These are phyloP conservation scores for Aurantiochytrium sp. DNA, from an alignment of 108 stramenopile genomes.

Conservation along the genomic window DNA sequence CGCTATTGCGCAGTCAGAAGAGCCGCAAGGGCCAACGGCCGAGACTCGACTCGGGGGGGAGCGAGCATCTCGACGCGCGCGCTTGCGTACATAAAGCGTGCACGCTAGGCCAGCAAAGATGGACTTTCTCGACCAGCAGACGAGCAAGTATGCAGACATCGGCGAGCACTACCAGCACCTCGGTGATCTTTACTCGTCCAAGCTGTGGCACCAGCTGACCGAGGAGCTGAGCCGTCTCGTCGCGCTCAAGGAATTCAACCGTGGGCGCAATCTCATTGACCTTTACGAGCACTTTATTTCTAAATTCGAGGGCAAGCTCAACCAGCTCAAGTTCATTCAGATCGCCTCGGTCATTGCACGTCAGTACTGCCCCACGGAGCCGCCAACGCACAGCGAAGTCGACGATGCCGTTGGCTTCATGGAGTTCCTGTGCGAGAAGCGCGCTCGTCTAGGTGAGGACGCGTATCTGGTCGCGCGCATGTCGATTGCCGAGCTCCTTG, in stretches of 20 bases:
- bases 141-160: constrained; percentile 61
- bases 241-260: constrained; percentile 32
- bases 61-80: too few species aligned
- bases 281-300: constrained; percentile 47
- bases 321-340: constrained; percentile 74
- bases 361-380: background rate
- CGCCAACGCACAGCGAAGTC: background rate
- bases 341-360: constrained; percentile 51
- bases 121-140: constrained; percentile 70
- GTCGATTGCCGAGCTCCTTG: background rate
- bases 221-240: constrained; percentile 62
- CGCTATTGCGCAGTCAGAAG: too few species aligned
- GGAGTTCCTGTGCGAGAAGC: constrained; percentile 4
- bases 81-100: too few species aligned
- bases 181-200: constrained; percentile 53
- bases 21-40: too few species aligned
- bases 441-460: background rate
- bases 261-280: constrained; percentile 50
- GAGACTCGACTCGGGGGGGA: too few species aligned
- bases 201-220: constrained; percentile 94
- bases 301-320: constrained; percentile 59
- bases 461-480: constrained; percentile 10
- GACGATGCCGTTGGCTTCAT: constrained; percentile 14
- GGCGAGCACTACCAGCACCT: constrained; percentile 67
- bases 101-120: background rate